These are phyloP conservation scores for Fusarium dimerum DNA, from an alignment of 2,329 filamentous ascomycete genomes.

Conservation along the genomic window DNA sequence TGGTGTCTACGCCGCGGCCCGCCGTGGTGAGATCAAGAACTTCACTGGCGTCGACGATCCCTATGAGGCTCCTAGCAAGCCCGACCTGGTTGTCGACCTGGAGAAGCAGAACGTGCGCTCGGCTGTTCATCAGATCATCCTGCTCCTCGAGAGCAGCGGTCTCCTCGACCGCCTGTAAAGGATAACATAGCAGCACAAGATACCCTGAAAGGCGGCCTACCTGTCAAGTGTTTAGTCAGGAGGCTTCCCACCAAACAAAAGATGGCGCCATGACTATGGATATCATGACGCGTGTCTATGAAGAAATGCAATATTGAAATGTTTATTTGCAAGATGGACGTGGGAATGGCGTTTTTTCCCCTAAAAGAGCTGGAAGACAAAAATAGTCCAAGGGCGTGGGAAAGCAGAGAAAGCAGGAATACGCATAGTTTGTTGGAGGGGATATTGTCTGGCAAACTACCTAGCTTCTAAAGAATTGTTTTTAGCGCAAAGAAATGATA, in stretches of 20 bases:
- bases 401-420: not conserved
- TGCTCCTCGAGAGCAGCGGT: slow-evolving; percentile 86
- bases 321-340: slow-evolving; percentile 14
- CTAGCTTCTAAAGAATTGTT: not conserved
- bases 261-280: slow-evolving; percentile 5
- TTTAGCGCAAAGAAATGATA: not conserved
- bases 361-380: slow-evolving; percentile 8
- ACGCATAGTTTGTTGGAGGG: not conserved
- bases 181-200: slow-evolving; percentile 14
- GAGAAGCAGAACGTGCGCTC: slow-evolving; percentile 87
- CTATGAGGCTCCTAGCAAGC: slow-evolving; percentile 81
- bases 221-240: slow-evolving; percentile 4
- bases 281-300: not conserved
- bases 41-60: slow-evolving; percentile 99
- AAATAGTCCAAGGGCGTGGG: not conserved
- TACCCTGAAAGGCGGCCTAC: slow-evolving; percentile 15
- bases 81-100: slow-evolving; percentile 81
- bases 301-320: slow-evolving; percentile 11
- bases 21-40: slow-evolving; percentile 89
- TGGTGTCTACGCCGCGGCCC: slow-evolving; percentile 83
- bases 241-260: slow-evolving; percentile 1
- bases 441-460: not conserved
- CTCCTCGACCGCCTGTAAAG: slow-evolving; percentile 71
- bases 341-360: slow-evolving; percentile 22
- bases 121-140: slow-evolving; percentile 94